Conservation (phyloP, 345 rosid species). For the Dipteronia sinensis region DNA sequence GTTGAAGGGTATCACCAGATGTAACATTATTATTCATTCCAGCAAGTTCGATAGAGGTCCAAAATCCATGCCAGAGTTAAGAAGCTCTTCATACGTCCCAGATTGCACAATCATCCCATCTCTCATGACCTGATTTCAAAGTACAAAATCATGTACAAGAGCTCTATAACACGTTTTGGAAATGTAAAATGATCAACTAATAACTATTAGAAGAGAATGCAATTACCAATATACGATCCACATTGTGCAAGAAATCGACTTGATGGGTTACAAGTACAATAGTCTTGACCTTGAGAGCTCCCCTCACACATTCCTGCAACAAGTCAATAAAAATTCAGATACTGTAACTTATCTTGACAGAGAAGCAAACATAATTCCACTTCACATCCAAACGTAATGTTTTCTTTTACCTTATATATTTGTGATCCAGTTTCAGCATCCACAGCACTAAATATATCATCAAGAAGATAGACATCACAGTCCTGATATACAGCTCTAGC, state of each 20-base stretch:
- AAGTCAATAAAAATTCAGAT: slow-evolving; percentile 2
- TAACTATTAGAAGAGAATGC: slow-evolving; percentile 14
- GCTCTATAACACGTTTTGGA: background rate
- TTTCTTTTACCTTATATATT: slow-evolving; percentile 62
- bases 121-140: slow-evolving; percentile 70
- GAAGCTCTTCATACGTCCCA: slow-evolving; percentile 68
- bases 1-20: slow-evolving; percentile 34
- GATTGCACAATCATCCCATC: slow-evolving; percentile 85
- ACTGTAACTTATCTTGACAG: background rate
- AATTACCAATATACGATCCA: slow-evolving; percentile 69
- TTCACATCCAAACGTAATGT: background rate
- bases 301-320: slow-evolving; percentile 79
- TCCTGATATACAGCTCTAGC: slow-evolving; percentile 94
- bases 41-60: slow-evolving; percentile 77
- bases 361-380: background rate
- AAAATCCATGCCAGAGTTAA: slow-evolving; percentile 65
- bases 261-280: slow-evolving; percentile 87
- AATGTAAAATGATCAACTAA: background rate
- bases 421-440: slow-evolving; percentile 97
- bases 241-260: slow-evolving; percentile 89
- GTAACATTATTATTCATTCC: slow-evolving; percentile 38
- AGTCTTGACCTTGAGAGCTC: slow-evolving; percentile 74
- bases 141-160: background rate
- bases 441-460: slow-evolving; percentile 91
- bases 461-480: slow-evolving; percentile 81